Conservation (phyloP, 768 basidiomycete genomes). For the Collybia mongolica region DNA sequence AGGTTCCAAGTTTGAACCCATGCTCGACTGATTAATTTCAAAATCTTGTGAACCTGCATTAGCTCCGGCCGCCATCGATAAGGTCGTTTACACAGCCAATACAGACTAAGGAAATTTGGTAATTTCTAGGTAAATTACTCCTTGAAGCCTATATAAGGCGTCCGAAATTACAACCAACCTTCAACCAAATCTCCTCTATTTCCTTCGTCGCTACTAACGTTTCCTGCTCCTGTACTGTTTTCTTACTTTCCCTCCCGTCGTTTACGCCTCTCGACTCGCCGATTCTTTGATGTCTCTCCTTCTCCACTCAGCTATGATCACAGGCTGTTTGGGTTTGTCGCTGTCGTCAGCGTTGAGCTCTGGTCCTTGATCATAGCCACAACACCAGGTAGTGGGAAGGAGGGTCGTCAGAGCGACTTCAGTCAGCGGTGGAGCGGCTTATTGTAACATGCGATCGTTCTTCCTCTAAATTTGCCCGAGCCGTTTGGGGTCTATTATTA, state of each 20-base stretch:
- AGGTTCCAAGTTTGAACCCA: too few relatives aligned
- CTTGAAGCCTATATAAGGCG: conserved; percentile 2
- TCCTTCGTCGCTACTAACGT: background rate
- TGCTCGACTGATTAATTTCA: background rate
- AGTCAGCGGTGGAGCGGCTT: background rate
- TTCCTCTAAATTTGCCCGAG: background rate
- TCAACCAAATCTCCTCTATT: background rate
- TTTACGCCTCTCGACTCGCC: conserved; percentile 6
- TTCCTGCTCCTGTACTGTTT: background rate
- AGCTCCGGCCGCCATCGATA: conserved; percentile 24
- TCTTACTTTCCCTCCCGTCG: background rate
- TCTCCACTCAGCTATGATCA: conserved; percentile 32
- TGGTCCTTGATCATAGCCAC: conserved; percentile 59
- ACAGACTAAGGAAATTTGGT: conserved; percentile 4
- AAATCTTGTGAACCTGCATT: background rate
- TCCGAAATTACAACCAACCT: conserved; percentile 3
- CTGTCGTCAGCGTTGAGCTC: conserved; percentile 30
- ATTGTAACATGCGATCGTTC: background rate
- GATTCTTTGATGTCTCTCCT: conserved; percentile 25
- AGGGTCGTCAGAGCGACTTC: conserved; percentile 31
- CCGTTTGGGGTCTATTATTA: conserved; percentile 2
- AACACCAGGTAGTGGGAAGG: conserved; percentile 38
- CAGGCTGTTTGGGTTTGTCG: conserved; percentile 23
- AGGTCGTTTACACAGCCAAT: conserved; percentile 3
- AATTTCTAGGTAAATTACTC: conserved; percentile 7